Conservation (phyloP, 495 filamentous ascomycete genomes). For the Neurospora tetraspora region DNA sequence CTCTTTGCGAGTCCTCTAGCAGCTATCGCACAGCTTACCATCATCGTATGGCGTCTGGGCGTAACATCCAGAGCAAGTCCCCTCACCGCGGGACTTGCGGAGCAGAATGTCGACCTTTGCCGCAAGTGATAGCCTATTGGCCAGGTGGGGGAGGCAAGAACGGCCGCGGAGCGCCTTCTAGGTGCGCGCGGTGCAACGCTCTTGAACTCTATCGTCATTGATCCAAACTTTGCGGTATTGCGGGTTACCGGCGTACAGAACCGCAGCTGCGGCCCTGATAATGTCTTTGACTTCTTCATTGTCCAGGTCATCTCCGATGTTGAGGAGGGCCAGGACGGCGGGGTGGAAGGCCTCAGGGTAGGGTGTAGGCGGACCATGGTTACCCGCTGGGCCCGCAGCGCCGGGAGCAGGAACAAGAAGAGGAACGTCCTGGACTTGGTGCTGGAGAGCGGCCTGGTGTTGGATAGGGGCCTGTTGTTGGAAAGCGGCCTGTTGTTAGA, state of each 20-base stretch:
- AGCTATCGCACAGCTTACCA: neutral
- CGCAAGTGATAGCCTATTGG: neutral
- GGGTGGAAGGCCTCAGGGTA: neutral
- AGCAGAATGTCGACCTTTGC: neutral
- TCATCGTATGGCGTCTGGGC: neutral
- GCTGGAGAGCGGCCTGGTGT: neutral
- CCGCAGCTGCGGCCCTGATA: neutral
- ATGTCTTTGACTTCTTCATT: neutral
- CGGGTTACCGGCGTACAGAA: neutral
- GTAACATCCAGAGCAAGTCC: neutral
- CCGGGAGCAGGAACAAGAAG: neutral
- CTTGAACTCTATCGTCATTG: neutral
- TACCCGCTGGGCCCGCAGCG: neutral
- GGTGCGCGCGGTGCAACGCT: neutral
- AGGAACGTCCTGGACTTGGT: neutral
- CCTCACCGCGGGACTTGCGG: neutral
- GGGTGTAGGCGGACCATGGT: neutral
- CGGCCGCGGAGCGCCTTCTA: neutral
- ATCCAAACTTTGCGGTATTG: neutral
- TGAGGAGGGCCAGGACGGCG: neutral
- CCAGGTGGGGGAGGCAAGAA: neutral
- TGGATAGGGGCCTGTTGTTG: neutral
- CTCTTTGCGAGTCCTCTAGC: too few species aligned
- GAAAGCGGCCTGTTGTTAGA: neutral
- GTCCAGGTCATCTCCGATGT: neutral